These are phyloP conservation scores for Pichia exigua DNA, from an alignment of 805 yeast species.

Conservation along the genomic window DNA sequence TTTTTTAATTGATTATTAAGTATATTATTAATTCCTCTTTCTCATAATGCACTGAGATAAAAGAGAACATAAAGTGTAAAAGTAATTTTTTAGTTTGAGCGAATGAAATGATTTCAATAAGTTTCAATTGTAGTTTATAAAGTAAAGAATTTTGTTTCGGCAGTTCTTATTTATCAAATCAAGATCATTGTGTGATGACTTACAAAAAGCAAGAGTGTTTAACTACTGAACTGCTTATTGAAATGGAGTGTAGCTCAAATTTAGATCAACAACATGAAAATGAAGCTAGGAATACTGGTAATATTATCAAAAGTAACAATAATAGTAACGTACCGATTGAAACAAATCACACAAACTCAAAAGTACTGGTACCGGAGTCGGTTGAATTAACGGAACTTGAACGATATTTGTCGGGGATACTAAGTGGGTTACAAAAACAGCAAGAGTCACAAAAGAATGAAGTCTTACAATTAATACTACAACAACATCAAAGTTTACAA, in stretches of 20 bases:
- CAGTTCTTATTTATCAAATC: not conserved
- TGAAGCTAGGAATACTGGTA: not conserved
- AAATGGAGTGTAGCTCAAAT: not conserved
- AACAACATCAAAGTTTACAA: conserved; percentile 7
- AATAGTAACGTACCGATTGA: too few species aligned
- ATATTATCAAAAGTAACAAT: not conserved
- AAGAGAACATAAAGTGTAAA: too few species aligned
- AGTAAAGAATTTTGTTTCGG: not conserved
- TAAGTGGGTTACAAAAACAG: conserved; percentile 15
- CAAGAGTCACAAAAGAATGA: conserved; percentile 12
- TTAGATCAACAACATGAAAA: not conserved
- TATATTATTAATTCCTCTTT: too few species aligned
- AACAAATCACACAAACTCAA: not conserved
- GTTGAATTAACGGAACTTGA: conserved; percentile 2
- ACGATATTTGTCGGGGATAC: conserved; percentile 3
- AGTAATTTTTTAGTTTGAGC: not conserved
- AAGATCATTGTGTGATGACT: not conserved
- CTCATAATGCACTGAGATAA: too few species aligned
- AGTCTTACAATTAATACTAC: conserved; percentile 4
- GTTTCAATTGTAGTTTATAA: not conserved
- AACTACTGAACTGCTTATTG: not conserved
- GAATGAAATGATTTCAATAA: not conserved
- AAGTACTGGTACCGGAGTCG: not conserved
- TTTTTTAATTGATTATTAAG: not conserved
- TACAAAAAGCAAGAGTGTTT: not conserved